phyloP scores from a whole-genome alignment of 1,284 basidiomycete genomes.

The Apiotrichum akiyoshidainum region DNA sequence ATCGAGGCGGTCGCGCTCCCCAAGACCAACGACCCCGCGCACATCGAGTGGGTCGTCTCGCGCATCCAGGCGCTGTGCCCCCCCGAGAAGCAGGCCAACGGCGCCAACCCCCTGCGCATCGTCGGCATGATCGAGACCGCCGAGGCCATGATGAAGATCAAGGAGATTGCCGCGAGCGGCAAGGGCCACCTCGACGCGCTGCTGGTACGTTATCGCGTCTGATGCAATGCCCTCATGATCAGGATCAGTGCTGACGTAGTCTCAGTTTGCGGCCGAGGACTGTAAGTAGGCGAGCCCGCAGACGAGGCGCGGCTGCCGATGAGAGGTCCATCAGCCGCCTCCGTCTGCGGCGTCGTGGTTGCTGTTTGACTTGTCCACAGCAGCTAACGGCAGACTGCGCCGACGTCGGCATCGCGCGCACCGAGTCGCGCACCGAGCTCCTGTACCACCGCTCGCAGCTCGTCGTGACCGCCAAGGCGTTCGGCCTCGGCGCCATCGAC shows the following conservation, averaged over 20 bases:
- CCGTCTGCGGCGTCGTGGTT: no score
- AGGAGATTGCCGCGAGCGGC: constrained; percentile 38
- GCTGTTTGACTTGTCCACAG: background rate
- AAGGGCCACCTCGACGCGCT: constrained; percentile 40
- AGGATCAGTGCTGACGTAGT: constrained; percentile 56
- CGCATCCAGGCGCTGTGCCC: constrained; percentile 35
- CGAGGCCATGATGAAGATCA: constrained; percentile 51
- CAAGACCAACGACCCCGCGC: constrained; percentile 67
- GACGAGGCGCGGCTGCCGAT: background rate
- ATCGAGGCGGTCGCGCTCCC: constrained; percentile 68
- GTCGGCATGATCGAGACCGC: constrained; percentile 80
- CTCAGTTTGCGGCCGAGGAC: constrained; percentile 84
- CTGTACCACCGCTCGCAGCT: constrained; percentile 82
- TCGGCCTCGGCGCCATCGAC: constrained; percentile 78
- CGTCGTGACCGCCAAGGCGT: constrained; percentile 79
- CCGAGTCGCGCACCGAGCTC: constrained; percentile 68
- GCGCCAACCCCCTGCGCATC: constrained; percentile 56
- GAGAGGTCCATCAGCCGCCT: no score
- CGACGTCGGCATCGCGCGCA: constrained; percentile 79
- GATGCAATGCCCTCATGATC: background rate
- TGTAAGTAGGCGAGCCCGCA: constrained; percentile 56
- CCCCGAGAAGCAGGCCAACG: constrained; percentile 25
- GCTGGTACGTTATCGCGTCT: constrained; percentile 46
- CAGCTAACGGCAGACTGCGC: constrained; percentile 58
- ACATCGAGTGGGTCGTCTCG: constrained; percentile 63